Evolutionary conservation across 2,329 filamentous ascomycete species (phyloP).

Genomic region (Pleoardoris graminearum): DNA sequence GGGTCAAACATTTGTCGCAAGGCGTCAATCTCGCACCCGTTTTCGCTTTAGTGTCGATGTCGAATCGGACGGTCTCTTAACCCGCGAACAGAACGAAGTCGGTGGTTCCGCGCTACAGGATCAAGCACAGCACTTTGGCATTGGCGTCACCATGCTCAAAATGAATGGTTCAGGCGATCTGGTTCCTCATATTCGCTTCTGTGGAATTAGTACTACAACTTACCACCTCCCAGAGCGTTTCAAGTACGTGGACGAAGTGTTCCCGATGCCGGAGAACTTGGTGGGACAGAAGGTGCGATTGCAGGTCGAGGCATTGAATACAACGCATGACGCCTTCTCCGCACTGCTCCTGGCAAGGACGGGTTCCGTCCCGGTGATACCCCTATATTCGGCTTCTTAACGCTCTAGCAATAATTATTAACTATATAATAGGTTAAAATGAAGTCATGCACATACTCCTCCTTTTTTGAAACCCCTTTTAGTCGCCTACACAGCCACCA

Average conservation of each 20-base stretch:
- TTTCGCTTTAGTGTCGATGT: constrained; percentile 56
- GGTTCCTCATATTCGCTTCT: constrained; percentile 3
- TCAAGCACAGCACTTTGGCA: constrained; percentile 10
- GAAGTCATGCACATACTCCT: too few species aligned
- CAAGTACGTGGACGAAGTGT: not conserved
- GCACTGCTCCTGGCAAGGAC: too few species aligned
- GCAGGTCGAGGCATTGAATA: constrained; percentile 9
- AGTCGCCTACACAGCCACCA: too few species aligned
- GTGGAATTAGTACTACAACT: constrained; percentile 6
- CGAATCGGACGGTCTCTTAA: constrained; percentile 34
- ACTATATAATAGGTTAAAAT: too few species aligned
- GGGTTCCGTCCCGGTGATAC: too few species aligned
- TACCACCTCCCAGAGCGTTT: constrained; percentile 2
- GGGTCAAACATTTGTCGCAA: constrained; percentile 50
- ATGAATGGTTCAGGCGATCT: not conserved
- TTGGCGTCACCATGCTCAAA: constrained; percentile 3
- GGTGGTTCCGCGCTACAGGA: constrained; percentile 6
- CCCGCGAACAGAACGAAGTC: not conserved
- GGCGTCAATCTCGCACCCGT: constrained; percentile 56
- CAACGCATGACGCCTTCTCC: constrained; percentile 8
- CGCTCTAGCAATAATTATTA: too few species aligned
- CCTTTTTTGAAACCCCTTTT: too few species aligned
- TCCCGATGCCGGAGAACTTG: not conserved
- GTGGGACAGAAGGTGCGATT: constrained; percentile 1
- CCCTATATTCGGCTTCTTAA: too few species aligned